Percentiles rank a stretch among this genome's conserved stretches.
Conservation (phyloP, 2,329 filamentous ascomycete genomes). For the Botrytis byssoidea region DNA sequence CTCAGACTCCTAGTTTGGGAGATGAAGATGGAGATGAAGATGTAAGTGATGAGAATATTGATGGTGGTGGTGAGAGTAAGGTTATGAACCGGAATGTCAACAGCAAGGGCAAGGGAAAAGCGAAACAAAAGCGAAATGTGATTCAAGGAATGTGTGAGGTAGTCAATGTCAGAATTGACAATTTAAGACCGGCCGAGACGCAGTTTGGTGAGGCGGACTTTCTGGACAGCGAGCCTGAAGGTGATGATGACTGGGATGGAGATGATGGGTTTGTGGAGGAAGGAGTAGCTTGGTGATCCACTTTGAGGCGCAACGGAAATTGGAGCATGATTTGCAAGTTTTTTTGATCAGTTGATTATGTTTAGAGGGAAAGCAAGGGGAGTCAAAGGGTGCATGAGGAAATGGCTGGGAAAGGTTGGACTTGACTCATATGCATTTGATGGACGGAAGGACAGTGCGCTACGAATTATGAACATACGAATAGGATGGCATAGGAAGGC, state of each 20-base stretch:
- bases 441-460: not conserved
- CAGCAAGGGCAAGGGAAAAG: not conserved
- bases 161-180: slow-evolving; percentile 72
- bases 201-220: slow-evolving; percentile 73
- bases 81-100: not conserved
- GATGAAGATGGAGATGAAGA: slow-evolving; percentile 22
- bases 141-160: slow-evolving; percentile 68
- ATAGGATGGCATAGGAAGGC: not conserved
- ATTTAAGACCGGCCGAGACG: slow-evolving; percentile 67
- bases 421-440: not conserved
- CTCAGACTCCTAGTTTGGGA: slow-evolving; percentile 14
- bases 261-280: slow-evolving; percentile 23
- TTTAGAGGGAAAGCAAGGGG: not conserved
- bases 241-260: slow-evolving; percentile 51
- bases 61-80: slow-evolving; percentile 21
- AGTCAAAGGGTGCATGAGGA: not conserved
- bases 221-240: slow-evolving; percentile 56
- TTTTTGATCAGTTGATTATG: not conserved
- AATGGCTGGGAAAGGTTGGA: not conserved
- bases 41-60: slow-evolving; percentile 26
- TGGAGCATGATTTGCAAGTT: not conserved
- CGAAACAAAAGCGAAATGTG: slow-evolving; percentile 41
- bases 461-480: not conserved
- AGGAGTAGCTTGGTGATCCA: slow-evolving; percentile 14
- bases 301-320: not conserved